Percentiles rank a stretch among this genome's conserved stretches.
These are phyloP conservation scores for Neonectria punicea DNA, from an alignment of 2,329 filamentous ascomycete genomes.

Conservation along the genomic window DNA sequence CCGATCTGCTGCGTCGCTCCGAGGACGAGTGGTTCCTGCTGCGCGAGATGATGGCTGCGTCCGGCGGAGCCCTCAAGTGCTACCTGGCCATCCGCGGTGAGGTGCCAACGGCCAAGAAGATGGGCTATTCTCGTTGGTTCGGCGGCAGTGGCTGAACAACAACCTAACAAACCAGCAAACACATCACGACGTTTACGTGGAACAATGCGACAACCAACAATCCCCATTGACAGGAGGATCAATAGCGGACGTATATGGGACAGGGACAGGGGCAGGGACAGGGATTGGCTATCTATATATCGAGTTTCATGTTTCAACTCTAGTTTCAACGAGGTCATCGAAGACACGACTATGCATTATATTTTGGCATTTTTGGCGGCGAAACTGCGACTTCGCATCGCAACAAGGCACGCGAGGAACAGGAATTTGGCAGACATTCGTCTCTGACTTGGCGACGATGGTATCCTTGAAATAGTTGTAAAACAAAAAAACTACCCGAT, in stretches of 20 bases:
- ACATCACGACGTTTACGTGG: not conserved
- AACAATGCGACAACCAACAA: not conserved
- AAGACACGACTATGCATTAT: not conserved
- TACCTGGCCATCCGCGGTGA: conserved; percentile 41
- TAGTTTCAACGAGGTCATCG: not conserved
- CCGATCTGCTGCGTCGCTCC: conserved; percentile 38
- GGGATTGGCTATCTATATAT: not conserved
- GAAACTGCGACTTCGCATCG: not conserved
- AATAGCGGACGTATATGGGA: not conserved
- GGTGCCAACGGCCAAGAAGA: conserved; percentile 14
- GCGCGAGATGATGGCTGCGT: conserved; percentile 43
- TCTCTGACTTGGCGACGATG: not conserved
- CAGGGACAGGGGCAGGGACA: not conserved
- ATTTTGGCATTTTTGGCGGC: not conserved
- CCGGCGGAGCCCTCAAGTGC: conserved; percentile 39
- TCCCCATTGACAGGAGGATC: not conserved
- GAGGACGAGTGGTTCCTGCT: conserved; percentile 43
- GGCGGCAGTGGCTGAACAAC: conserved; percentile 20
- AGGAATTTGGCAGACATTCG: not conserved
- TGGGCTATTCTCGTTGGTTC: conserved; percentile 33
- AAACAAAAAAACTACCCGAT: conserved; percentile 17
- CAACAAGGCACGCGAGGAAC: not conserved
- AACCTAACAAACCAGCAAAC: not conserved
- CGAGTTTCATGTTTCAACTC: not conserved
- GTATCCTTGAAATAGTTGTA: conserved; percentile 22